Percentiles rank a stretch among this genome's conserved stretches.
Evolutionary conservation across 2,329 filamentous ascomycete species (phyloP).

Genomic region (Rugonectria rugulosa): DNA sequence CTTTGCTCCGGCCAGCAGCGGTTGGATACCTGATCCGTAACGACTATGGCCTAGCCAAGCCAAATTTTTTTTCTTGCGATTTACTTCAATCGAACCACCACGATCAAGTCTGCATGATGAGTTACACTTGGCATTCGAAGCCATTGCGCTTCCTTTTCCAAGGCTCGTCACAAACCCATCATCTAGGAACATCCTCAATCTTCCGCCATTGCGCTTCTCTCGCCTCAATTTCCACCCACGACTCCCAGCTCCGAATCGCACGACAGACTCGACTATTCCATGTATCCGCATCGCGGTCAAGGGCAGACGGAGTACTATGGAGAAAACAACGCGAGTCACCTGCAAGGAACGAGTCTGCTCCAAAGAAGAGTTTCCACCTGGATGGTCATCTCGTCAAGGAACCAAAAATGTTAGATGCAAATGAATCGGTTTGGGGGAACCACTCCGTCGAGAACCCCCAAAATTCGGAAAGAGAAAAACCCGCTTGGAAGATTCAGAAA

Average conservation of each 20-base stretch:
- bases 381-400: too few relatives aligned
- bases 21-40: too few relatives aligned
- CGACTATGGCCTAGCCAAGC: slow-evolving; percentile 22
- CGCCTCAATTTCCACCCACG: slow-evolving; percentile 17
- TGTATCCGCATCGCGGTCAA: too few relatives aligned
- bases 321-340: too few relatives aligned
- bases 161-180: slow-evolving; percentile 52
- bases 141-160: slow-evolving; percentile 58
- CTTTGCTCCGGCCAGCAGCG: too few relatives aligned
- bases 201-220: slow-evolving; percentile 24
- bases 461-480: slow-evolving; percentile 41
- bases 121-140: slow-evolving; percentile 55
- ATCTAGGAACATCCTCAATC: slow-evolving; percentile 34
- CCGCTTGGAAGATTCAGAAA: slow-evolving; percentile 80
- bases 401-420: too few relatives aligned
- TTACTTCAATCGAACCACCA: slow-evolving; percentile 6
- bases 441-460: slow-evolving; percentile 27
- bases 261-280: slow-evolving; percentile 37
- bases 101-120: slow-evolving; percentile 46
- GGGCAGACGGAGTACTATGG: too few relatives aligned
- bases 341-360: too few relatives aligned
- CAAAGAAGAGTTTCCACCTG: too few relatives aligned
- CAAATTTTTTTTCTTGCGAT: slow-evolving; percentile 36
- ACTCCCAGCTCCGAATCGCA: slow-evolving; percentile 24
- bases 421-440: too few relatives aligned